Conservation (phyloP, 1,284 basidiomycete species). For the Porodaedalea pini region DNA sequence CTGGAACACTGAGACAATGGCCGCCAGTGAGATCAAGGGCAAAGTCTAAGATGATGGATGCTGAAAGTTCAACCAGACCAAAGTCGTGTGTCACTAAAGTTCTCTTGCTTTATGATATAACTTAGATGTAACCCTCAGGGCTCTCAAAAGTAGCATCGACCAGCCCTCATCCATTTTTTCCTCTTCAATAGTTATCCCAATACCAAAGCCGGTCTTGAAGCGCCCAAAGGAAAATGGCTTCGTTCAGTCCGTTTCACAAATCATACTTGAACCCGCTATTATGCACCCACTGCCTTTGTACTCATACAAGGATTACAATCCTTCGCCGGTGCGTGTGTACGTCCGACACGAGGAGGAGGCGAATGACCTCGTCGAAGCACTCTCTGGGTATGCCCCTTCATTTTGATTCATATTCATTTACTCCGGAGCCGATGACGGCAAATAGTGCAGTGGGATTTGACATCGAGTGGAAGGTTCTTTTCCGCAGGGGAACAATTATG, state of each 20-base stretch:
- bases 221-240: background rate
- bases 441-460: constrained; percentile 55
- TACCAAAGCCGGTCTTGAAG: background rate
- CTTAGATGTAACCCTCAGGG: no score
- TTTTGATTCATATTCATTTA: background rate
- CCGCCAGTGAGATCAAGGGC: no score
- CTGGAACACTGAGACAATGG: no score
- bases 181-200: background rate
- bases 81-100: no score
- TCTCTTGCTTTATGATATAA: no score
- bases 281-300: constrained; percentile 27
- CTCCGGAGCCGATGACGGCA: background rate
- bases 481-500: constrained; percentile 30
- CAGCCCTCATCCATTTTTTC: background rate
- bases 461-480: constrained; percentile 54
- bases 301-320: constrained; percentile 39
- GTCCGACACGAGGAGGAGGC: constrained; percentile 41
- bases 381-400: constrained; percentile 36
- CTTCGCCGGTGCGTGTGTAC: constrained; percentile 39
- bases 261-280: background rate
- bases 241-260: background rate
- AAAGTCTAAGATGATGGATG: no score
- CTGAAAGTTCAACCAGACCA: no score
- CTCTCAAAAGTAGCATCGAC: background rate
- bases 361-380: constrained; percentile 36